Base-by-base conservation (phyloP, 768 basidiomycete species). In the Amylocystis lapponica region DNA sequence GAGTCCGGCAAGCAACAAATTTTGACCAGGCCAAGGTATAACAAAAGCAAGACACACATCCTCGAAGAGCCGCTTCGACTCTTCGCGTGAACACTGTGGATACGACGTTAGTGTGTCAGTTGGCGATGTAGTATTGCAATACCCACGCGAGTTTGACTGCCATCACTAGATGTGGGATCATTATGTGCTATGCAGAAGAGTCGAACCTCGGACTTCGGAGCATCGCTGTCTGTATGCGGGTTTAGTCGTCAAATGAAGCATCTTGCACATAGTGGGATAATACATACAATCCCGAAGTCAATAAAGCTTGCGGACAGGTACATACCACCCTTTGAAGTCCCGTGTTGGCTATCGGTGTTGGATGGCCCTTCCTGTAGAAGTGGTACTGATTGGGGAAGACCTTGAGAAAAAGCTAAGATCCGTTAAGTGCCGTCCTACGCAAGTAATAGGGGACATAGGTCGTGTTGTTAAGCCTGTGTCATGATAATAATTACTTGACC, bases 251-350 rank as follows among this genome's bases (percentile, higher is more conserved):
- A n/a, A n/a, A n/a, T 5, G 63, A 47, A 26, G 45, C 52, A 41
- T 69, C 72, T 66, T 43, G 19, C 6, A 20, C 6, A n/a, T 3
- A 26, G 30, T 27, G 25, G 17, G 31, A 35, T 26, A 44, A 29
- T 19, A 38, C 76, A 49, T 59, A 86, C 84, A 81, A 46, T 81
- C 72, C 36, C 72, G 36, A 81, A 78, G 45, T 85, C 73, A n/a
- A 82, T 59, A 47, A 70, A 77, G 38, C 67, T 73, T 17, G 71
- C 68, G 9, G 72, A 67, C 5, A 87, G 58, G 50, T 74, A 76
- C 9, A 78, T 59, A 37, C 63, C 43, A 58, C 67, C 63, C 2
- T 46, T 42, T 44, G 49, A 59, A 7, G 29, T 10, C 43, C 19
- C 43, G 26, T 33, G 46, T 48, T n/a, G n/a, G n/a, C n/a, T n/a